A percentile compares a stretch with the other conserved stretches of the same genome.
Conservation (phyloP, 805 yeast species). For the Grigorovia yakushimaensis region DNA sequence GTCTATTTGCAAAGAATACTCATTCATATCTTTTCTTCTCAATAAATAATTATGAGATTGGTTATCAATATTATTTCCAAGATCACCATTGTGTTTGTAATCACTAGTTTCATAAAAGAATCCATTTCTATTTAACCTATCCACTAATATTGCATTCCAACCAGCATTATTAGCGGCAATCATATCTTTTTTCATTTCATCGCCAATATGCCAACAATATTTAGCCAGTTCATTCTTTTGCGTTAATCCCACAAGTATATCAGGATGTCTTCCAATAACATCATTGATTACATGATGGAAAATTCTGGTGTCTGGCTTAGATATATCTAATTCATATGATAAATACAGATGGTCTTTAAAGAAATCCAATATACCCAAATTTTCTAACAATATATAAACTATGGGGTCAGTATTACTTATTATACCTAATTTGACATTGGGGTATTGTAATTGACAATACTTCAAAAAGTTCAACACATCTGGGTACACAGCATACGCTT, state of each 20-base stretch:
- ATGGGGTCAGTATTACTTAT: conserved; percentile 57
- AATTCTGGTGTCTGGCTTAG: conserved; percentile 44
- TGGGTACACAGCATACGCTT: conserved; percentile 43
- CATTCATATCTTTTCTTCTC: conserved; percentile 7
- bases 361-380: conserved; percentile 36
- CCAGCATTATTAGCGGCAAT: conserved; percentile 45
- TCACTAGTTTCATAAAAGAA: conserved; percentile 6
- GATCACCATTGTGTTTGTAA: not conserved
- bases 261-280: conserved; percentile 15
- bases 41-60: conserved; percentile 3
- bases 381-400: conserved; percentile 36
- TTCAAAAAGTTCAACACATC: conserved; percentile 44
- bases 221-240: conserved; percentile 12
- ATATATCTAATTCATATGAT: conserved; percentile 46
- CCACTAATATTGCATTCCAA: conserved; percentile 50
- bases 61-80: too few species aligned
- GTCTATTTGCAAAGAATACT: conserved; percentile 17
- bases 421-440: conserved; percentile 34
- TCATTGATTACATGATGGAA: conserved; percentile 34
- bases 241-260: not conserved
- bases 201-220: conserved; percentile 59
- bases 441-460: conserved; percentile 21
- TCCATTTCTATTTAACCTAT: conserved; percentile 32
- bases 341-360: conserved; percentile 36
- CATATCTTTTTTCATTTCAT: conserved; percentile 46